phyloP scores from a whole-genome alignment of 148 eudicot species.

The Polygonum aviculare region DNA sequence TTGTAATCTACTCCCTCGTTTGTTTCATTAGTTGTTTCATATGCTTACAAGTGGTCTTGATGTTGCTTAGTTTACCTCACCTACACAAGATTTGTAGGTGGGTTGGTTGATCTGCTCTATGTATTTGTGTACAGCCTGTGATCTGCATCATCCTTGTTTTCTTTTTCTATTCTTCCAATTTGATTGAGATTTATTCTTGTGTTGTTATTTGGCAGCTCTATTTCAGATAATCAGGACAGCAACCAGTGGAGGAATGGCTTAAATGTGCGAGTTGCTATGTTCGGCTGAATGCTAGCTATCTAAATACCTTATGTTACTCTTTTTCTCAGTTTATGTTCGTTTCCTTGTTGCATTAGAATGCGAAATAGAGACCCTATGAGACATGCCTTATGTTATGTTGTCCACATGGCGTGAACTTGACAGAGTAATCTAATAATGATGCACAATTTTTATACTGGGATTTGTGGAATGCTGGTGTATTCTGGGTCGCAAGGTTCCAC shows the following conservation, averaged over 20 bases:
- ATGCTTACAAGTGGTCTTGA: neutral
- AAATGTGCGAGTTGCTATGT: neutral
- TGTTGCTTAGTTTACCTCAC: neutral
- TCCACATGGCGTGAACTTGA: neutral
- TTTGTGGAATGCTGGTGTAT: neutral
- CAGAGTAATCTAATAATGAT: neutral
- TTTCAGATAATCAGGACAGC: constrained; percentile 62
- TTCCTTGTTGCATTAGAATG: neutral
- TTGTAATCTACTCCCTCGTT: neutral
- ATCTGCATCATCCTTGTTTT: neutral
- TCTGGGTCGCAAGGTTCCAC: too few relatives aligned
- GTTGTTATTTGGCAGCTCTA: constrained; percentile 26
- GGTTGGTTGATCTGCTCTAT: neutral
- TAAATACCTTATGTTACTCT: neutral
- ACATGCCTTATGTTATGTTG: neutral
- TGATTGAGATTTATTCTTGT: neutral
- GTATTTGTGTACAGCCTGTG: neutral
- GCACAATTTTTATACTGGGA: neutral
- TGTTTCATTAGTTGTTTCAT: neutral
- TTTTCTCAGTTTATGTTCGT: neutral
- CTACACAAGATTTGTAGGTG: neutral
- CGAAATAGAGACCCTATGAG: neutral
- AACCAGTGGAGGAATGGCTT: constrained; percentile 62
- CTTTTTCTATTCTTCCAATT: neutral
- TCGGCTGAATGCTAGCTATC: neutral